Base-by-base conservation (phyloP, 2,329 filamentous ascomycete genomes). In the Epichloe amarillans region DNA sequence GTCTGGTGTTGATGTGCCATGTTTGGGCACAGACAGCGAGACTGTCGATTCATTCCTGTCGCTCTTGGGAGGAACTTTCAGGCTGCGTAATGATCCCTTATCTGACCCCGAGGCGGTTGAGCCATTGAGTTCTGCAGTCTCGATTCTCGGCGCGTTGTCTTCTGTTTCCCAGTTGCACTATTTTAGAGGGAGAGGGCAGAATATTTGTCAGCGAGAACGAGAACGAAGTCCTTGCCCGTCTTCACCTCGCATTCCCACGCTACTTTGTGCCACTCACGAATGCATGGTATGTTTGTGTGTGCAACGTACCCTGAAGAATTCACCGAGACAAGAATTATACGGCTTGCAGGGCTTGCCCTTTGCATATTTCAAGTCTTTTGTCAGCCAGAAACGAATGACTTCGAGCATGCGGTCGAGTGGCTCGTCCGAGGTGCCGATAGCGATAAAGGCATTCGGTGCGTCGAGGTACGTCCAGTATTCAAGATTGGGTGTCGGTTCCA, bases 391-490 rank as follows among this genome's bases (percentile, higher is more conserved):
- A 53, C 90, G 83, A 60, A 97, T 70, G 33, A 95, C 88, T 62
- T 91, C 90, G 48, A 98, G 79, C 87, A 96, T 96, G 59, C 93
- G 88, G 60, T 93, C 91, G 50, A 97, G 73, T 11, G 86, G 80
- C 60, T 97, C 88, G 60, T 97, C 86, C 17, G 91, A 93, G 60
- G 91, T 91, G 60, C 91, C 93, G 61, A 84, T 84, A 44, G 78
- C 79, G 56, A 81, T 71, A 57, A 98, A 96, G 46, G 90, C 88
- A 67, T 95, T 94, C 21, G 91, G 91, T 59, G 89, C 81, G 69
- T 98, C 93, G 65, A 98, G 76, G 64, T 98, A 98, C 63, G 94
- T 94, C 93, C 93, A 98, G 72, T 97, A 98, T 72, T 98, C 93
- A 64, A 98, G 75, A 67, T 98, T 98, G 49, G 93, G 93, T 4